These are phyloP conservation scores for Globisporangium parvum DNA, from an alignment of 352 stramenopile genomes.

Conservation along the genomic window DNA sequence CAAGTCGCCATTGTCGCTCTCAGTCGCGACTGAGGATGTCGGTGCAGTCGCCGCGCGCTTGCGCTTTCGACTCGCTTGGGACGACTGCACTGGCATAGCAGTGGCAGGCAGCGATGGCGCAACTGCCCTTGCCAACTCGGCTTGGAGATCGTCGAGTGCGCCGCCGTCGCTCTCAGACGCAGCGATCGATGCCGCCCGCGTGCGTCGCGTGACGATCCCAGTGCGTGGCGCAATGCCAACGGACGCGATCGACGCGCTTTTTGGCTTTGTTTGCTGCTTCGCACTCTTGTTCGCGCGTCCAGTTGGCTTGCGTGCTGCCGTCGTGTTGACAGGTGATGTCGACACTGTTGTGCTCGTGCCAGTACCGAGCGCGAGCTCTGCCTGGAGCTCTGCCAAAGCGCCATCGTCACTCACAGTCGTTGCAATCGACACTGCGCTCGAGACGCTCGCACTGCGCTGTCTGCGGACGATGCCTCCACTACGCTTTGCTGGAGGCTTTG, in stretches of 20 bases:
- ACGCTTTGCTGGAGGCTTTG: no score
- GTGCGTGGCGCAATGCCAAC: conserved; percentile 6
- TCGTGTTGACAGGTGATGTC: no score
- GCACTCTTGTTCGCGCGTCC: background rate
- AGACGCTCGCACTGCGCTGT: no score
- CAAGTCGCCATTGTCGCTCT: conserved; percentile 5
- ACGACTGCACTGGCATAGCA: background rate
- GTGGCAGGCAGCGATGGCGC: background rate
- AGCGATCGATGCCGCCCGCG: conserved; percentile 4
- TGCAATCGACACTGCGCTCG: no score
- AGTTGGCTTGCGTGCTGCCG: background rate
- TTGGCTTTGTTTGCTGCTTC: background rate
- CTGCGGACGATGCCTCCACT: no score
- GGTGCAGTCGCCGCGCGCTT: background rate
- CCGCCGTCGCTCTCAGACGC: conserved; percentile 3
- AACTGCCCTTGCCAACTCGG: conserved; percentile 4
- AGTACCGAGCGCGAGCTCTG: conserved; percentile 8
- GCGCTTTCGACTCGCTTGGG: background rate
- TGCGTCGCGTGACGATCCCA: conserved; percentile 1
- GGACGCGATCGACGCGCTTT: background rate
- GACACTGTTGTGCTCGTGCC: no score
- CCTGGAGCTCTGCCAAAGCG: no score
- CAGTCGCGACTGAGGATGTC: background rate
- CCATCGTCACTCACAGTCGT: no score
- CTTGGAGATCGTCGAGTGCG: conserved; percentile 5